These are phyloP conservation scores for Xylaria longipes DNA, from an alignment of 495 filamentous ascomycete genomes.

Conservation along the genomic window DNA sequence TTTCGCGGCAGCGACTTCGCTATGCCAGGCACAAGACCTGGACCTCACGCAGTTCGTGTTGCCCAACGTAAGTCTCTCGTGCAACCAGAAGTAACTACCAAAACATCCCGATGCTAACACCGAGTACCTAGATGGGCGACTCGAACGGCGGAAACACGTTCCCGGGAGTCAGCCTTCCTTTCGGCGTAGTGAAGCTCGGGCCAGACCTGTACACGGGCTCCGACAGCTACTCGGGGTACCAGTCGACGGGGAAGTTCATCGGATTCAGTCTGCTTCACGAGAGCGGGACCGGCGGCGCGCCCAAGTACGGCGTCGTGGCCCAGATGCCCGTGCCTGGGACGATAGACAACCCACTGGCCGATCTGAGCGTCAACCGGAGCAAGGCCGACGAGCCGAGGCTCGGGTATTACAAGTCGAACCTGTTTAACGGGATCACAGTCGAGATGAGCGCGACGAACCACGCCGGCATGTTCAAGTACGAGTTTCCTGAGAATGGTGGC, in stretches of 20 bases:
- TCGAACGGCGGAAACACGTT: slow-evolving; percentile 70
- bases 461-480: slow-evolving; percentile 69
- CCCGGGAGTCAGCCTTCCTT: slow-evolving; percentile 68
- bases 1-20: background rate
- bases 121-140: slow-evolving; percentile 41
- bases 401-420: slow-evolving; percentile 67
- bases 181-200: slow-evolving; percentile 75
- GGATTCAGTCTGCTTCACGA: slow-evolving; percentile 80
- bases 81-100: background rate
- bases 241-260: slow-evolving; percentile 63
- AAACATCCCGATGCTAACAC: background rate
- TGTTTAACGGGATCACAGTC: slow-evolving; percentile 60
- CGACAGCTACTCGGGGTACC: slow-evolving; percentile 72
- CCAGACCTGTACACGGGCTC: slow-evolving; percentile 64
- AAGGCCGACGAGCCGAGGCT: slow-evolving; percentile 61
- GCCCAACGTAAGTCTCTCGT: slow-evolving; percentile 23
- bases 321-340: slow-evolving; percentile 66
- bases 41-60: slow-evolving; percentile 37
- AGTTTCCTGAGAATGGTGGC: slow-evolving; percentile 54
- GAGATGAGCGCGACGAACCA: slow-evolving; percentile 67
- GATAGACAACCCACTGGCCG: slow-evolving; percentile 63
- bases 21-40: slow-evolving; percentile 28
- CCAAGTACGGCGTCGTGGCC: slow-evolving; percentile 75
- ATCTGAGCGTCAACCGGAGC: slow-evolving; percentile 59
- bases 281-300: slow-evolving; percentile 74